Conservation (phyloP, 164 flowering plant genomes). For the Vitis amurensis region DNA sequence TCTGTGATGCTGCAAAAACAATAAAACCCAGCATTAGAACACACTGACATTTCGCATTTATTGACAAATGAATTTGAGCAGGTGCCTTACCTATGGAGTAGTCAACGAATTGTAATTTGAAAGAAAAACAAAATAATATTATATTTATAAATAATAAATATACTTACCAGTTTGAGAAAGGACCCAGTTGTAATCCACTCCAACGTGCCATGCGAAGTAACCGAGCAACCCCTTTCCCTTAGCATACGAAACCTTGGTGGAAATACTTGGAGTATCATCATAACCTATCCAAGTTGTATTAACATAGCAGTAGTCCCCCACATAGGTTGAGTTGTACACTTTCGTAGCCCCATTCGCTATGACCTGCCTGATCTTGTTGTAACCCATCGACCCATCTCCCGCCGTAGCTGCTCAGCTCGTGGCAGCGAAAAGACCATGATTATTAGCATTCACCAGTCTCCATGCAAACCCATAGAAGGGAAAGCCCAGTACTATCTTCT, state of each 20-base stretch:
- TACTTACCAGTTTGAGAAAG: too few species aligned
- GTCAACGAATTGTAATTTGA: too few species aligned
- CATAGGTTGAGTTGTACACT: not conserved
- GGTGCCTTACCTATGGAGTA: too few species aligned
- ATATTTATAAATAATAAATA: too few species aligned
- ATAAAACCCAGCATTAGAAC: not conserved
- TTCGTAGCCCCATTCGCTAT: not conserved
- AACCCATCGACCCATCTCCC: not conserved
- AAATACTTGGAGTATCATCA: not conserved
- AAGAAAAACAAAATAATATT: too few species aligned
- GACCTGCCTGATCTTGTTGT: not conserved
- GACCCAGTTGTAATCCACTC: not conserved
- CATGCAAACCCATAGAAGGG: conserved; percentile 25
- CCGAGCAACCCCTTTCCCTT: conserved; percentile 3
- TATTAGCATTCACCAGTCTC: not conserved
- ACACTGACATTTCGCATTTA: too few species aligned
- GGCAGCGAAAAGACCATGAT: not conserved
- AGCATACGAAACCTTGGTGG: conserved; percentile 7
- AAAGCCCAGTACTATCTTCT: conserved; percentile 22
- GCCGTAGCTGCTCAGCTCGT: not conserved
- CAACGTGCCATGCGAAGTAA: conserved; percentile 9
- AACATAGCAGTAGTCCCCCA: not conserved
- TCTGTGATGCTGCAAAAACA: not conserved
- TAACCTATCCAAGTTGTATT: conserved; percentile 14
- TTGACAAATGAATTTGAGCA: too few species aligned